Evolutionary conservation across 495 filamentous ascomycete species (phyloP), one percentile per base, ranked within the genome.

Genomic region (Penicillium diatomitis): DNA sequence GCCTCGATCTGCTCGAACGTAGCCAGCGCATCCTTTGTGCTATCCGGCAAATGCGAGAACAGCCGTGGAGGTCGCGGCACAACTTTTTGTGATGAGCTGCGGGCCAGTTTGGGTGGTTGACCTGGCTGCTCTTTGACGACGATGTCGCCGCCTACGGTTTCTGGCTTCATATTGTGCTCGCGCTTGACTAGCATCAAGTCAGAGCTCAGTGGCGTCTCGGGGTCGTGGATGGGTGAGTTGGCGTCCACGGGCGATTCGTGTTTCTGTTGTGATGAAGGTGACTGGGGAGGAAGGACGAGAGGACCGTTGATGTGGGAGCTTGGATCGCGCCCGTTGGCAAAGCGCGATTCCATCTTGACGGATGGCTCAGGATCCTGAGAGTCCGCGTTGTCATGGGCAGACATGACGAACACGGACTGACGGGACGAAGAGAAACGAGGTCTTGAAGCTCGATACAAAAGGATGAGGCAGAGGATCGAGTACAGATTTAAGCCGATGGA

Each of bases 1-100:
- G 83, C 76, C 35, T 78, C 68, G 50, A 99, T 89, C 27, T 88
- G 73, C 49, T 86, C 76, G 57, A 99, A 99, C n/a, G 77, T 81
- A 7, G 66, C 63, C 57, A 76, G 80, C 4, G 92, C 85, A 47
- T 94, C 87, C 6, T 68, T 70, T 5, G 87, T 94, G 54, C 79
- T 83, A 63, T 90, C 82, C 8, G 82, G 80, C 12, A 88, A 66
- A 60, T 90, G 70, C 50, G 73, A 62, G 67, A 83, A 92, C 1
- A 95, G 69, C 38, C 68, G 73, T 37, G 83, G 79, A 28, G 81
- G 72, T 43, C 77, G 75, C 44, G 75, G 54, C 33, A 75, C 62
- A 46, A 81, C 62, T 63, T 89, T 95, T 51, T 86, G 82, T 32
- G 86, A 87, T 9, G 81, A 65, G 62, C 82, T 90, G 43, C 88